Base-by-base conservation (phyloP, 768 basidiomycete genomes). In the Dictyophora rubrovolvata region DNA sequence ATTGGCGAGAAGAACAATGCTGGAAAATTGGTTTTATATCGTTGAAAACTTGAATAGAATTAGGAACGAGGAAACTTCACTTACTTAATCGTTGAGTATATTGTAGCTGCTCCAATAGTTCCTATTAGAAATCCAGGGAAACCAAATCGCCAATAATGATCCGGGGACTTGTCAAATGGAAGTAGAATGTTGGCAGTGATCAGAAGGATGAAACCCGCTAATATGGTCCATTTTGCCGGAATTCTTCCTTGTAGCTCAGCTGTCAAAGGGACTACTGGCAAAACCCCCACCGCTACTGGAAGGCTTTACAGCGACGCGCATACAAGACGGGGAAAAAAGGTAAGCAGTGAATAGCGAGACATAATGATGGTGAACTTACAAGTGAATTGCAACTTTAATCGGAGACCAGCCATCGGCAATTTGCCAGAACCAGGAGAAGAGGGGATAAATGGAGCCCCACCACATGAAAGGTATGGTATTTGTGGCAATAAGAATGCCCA, bases 41-140 rank as follows among this genome's bases (percentile, higher is more conserved):
- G n/a, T n/a, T n/a, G n/a, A n/a, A n/a, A n/a, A n/a, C n/a, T n/a
- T n/a, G n/a, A n/a, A 35, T 28, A n/a, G 42, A 28, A 28, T 28
- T 42, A n/a, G 10, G 42, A 42, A 14, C n/a, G 11, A 12, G n/a
- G n/a, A 42, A 42, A 22, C 7, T 17, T 33, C 14, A 66, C 77
- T 65, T 64, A 78, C 79, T 78, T 81, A 1, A 77, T 72, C 54
- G 77, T 78, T 16, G 71, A 74, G 61, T 72, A 82, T 16, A 70
- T 67, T 53, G 80, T 63, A 65, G 75, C 75, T 2, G 70, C 68
- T 7, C 80, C 81, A 14, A 72, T 69, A 9, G 76, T 74, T 16
- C 80, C 81, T 49, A 82, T 57, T 21, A 71, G 53, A 62, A 80
- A 77, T n/a, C 74, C 82, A 48, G 81, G 80, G 61, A 82, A 78